Percentiles rank a stretch among this genome's conserved stretches.
phyloP scores from a whole-genome alignment of 2,329 filamentous ascomycete species.

The Pseudogymnoascus sp. region DNA sequence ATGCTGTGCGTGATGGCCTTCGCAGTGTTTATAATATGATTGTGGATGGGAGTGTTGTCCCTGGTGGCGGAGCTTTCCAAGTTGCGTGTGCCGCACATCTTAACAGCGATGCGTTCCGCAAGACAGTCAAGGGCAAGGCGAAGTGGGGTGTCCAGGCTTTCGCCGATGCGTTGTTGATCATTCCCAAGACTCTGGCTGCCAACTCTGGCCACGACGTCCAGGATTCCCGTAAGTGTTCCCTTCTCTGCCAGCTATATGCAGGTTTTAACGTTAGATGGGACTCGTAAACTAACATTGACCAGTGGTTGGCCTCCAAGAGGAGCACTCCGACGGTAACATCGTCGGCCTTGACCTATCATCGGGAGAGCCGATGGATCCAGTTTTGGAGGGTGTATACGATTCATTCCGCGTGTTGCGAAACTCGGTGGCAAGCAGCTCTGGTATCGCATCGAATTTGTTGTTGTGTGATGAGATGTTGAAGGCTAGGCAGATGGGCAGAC shows the following conservation, averaged over 20 bases:
- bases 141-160: conserved; percentile 95
- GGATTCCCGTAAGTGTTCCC: conserved; percentile 66
- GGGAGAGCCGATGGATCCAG: conserved; percentile 90
- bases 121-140: conserved; percentile 93
- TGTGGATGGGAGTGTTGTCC: conserved; percentile 92
- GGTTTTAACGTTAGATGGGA: neutral
- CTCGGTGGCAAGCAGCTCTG: conserved; percentile 84
- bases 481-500: conserved; percentile 84
- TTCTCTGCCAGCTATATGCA: neutral
- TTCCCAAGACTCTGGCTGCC: conserved; percentile 93
- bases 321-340: conserved; percentile 72
- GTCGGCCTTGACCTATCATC: conserved; percentile 82
- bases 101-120: conserved; percentile 76
- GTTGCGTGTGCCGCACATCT: conserved; percentile 84
- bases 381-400: conserved; percentile 87
- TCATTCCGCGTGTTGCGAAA: conserved; percentile 93
- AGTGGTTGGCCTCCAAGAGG: conserved; percentile 85
- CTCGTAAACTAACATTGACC: conserved; percentile 18
- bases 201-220: conserved; percentile 97
- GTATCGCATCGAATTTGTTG: conserved; percentile 90
- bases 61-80: conserved; percentile 92
- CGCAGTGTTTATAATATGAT: conserved; percentile 99
- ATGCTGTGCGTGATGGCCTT: conserved; percentile 89
- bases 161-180: conserved; percentile 86
- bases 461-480: conserved; percentile 97